Base-by-base conservation (phyloP, 495 filamentous ascomycete genomes). In the Tuber umbilicatum region DNA sequence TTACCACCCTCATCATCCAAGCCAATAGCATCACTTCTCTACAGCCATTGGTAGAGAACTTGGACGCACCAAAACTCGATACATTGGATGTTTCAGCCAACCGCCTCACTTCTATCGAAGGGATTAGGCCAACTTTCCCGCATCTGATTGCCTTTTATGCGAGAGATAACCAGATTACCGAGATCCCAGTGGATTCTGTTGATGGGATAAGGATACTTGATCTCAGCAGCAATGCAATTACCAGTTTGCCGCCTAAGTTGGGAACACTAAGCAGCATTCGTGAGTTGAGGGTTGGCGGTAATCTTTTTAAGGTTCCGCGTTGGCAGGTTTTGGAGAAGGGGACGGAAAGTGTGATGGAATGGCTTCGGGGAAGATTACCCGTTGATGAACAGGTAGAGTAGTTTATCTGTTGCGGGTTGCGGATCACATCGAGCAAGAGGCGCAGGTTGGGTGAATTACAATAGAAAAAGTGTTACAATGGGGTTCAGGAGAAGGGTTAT, bases 301-400 rank as follows among this genome's bases (percentile, higher is more conserved):
- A 83, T 69, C 39, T 81, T n/a, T 83, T 83, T 35, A 79, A 76
- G 69, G 94, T 97, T 67, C 94, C 94, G n/a, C 87, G 91, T 60
- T 93, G 90, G 87, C 92, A 91, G 72, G 87, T 97, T 21, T 84
- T 98, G 73, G 92, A 93, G 73, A 92, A 94, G 74, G 94, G 94
- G 12, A 97, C 93, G 1, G 93, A 96, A 81, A 90, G 91, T 27
- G 88, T 93, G n/a, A 85, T 97, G 78, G 86, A 91, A 70, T 98
- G 92, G 91, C 82, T 97, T 73, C 89, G 91, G 74, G 91, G 91
- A 70, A 88, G 90, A 74, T 90, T 98, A 50, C 91, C 92, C 0
- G 87, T 86, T 19, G 88, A 89, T 38, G 92, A 80, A 19, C 68
- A 79, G 43, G 42, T 23, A 31, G n/a, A 60, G 50, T 60, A 60